Evolutionary conservation across 2,329 filamentous ascomycete genomes (phyloP), one percentile per base, ranked within the genome.

Genomic region (Colletotrichum truncatum): DNA sequence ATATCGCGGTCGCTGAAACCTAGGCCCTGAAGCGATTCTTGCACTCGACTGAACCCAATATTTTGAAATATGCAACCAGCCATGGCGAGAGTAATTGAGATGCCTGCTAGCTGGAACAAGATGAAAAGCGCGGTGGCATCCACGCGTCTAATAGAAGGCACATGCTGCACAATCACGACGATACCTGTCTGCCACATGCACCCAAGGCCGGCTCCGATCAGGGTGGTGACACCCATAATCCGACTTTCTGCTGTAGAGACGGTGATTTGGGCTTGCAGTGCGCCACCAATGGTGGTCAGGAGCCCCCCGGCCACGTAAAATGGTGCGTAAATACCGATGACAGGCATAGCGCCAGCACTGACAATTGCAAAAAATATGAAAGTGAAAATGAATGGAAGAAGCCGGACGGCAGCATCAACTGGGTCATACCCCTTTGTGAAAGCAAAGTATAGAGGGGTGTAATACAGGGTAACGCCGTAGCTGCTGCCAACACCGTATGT

Each of bases 391-490:
- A 80, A 80, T 2, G 81, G 83, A 2, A 85, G 72, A 1, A 84
- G 70, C 3, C 78, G 74, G 1, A 81, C 76, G 1, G 77, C 81
- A 4, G 81, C 77, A n/a, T 75, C 60, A 4, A 84, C 69, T 0
- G 81, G 76, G 3, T 69, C 74, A 28, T 83, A 77, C 4, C 80
- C 80, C 3, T 74, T 76, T 0, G 77, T 78, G 70, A 87, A 88
- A 62, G 85, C 81, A 71, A 87, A 87, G 73, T 80, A 87, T 1
- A 87, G 73, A 0, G 86, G 85, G 7, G 84, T 81, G 72, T 84
- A 88, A 73, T 87, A 88, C 6, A 84, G 74, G 0, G 77, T 69
- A 46, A 81, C 73, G 12, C 78, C 80, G 63, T 79, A 76, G 8
- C 73, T 73, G 3, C 77, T 74, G 6, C 74, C 77, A 0, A 75